These are phyloP conservation scores for Aureobasidium namibiae DNA, from an alignment of 2,329 filamentous ascomycete species.

Conservation along the genomic window DNA sequence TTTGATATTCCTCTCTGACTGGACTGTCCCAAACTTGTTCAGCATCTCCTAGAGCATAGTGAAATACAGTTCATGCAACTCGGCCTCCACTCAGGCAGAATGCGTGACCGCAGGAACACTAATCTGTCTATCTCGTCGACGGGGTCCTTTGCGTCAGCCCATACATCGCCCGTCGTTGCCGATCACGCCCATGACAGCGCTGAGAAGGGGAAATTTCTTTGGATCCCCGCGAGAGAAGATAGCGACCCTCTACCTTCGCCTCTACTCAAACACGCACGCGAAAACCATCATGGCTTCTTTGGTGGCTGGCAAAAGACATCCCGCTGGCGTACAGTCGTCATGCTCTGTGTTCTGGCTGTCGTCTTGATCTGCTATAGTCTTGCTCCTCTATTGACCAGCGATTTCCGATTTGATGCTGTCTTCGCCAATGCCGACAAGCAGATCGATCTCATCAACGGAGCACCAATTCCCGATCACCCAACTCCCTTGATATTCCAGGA, in stretches of 20 bases:
- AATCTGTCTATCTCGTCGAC: slow-evolving; percentile 44
- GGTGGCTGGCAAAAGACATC: not conserved
- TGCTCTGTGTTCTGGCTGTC: slow-evolving; percentile 6
- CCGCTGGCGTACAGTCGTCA: slow-evolving; percentile 13
- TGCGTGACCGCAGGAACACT: slow-evolving; percentile 33
- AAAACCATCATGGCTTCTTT: slow-evolving; percentile 8
- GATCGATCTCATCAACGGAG: slow-evolving; percentile 60
- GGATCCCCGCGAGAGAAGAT: slow-evolving; percentile 9
- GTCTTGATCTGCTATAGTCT: slow-evolving; percentile 13
- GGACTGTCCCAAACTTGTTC: not conserved
- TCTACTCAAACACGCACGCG: slow-evolving; percentile 16
- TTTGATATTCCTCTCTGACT: not conserved
- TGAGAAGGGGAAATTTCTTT: slow-evolving; percentile 49
- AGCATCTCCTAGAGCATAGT: not conserved
- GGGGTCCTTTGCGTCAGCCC: slow-evolving; percentile 57
- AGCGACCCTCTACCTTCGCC: slow-evolving; percentile 18
- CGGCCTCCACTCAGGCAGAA: slow-evolving; percentile 3
- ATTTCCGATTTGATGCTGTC: slow-evolving; percentile 26
- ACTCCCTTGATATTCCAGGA: slow-evolving; percentile 65
- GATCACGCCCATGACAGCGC: slow-evolving; percentile 50
- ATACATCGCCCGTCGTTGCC: slow-evolving; percentile 40
- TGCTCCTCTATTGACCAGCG: slow-evolving; percentile 20
- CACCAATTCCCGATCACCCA: slow-evolving; percentile 60
- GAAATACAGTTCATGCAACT: slow-evolving; percentile 3
- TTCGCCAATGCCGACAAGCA: slow-evolving; percentile 20